phyloP scores from a whole-genome alignment of 1,139 yeast genomes.

The Kluyveromyces sp. region DNA sequence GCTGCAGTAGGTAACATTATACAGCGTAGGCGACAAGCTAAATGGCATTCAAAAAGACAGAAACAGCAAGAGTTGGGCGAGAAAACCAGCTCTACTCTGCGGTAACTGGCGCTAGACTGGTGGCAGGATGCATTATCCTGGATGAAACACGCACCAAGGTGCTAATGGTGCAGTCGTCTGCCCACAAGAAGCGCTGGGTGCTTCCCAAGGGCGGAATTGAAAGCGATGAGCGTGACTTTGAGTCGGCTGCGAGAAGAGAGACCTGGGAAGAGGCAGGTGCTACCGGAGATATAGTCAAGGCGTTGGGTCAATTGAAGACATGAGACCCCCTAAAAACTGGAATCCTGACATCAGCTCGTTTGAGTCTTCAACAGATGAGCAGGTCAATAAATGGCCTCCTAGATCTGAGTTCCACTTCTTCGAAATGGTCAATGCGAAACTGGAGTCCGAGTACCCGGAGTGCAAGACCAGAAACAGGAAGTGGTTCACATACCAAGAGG shows the following conservation, averaged over 20 bases:
- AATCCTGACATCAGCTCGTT: slow-evolving; percentile 26
- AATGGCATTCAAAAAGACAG: slow-evolving; percentile 15
- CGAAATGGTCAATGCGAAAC: slow-evolving; percentile 55
- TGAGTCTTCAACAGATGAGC: slow-evolving; percentile 11
- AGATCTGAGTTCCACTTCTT: slow-evolving; percentile 78
- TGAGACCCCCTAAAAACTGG: slow-evolving; percentile 59
- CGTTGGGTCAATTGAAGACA: slow-evolving; percentile 58
- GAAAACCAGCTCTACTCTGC: slow-evolving; percentile 40
- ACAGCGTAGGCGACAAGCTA: too few species aligned
- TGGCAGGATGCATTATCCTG: slow-evolving; percentile 85
- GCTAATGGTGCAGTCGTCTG: slow-evolving; percentile 68
- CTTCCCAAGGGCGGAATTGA: slow-evolving; percentile 97
- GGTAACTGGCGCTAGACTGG: slow-evolving; percentile 65
- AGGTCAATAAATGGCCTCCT: slow-evolving; percentile 37
- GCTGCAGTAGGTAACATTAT: too few species aligned
- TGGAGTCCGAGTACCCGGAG: slow-evolving; percentile 74
- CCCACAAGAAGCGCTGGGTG: slow-evolving; percentile 66
- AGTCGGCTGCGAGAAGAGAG: slow-evolving; percentile 66
- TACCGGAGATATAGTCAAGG: slow-evolving; percentile 47
- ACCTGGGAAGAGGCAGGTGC: slow-evolving; percentile 99
- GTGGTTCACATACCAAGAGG: slow-evolving; percentile 74
- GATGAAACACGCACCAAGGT: slow-evolving; percentile 51
- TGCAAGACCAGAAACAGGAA: slow-evolving; percentile 46
- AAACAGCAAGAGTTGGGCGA: slow-evolving; percentile 26
- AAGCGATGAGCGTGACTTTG: slow-evolving; percentile 57